These are phyloP conservation scores for Aristolochia contorta DNA, from an alignment of 164 flowering plant species.

Conservation along the genomic window DNA sequence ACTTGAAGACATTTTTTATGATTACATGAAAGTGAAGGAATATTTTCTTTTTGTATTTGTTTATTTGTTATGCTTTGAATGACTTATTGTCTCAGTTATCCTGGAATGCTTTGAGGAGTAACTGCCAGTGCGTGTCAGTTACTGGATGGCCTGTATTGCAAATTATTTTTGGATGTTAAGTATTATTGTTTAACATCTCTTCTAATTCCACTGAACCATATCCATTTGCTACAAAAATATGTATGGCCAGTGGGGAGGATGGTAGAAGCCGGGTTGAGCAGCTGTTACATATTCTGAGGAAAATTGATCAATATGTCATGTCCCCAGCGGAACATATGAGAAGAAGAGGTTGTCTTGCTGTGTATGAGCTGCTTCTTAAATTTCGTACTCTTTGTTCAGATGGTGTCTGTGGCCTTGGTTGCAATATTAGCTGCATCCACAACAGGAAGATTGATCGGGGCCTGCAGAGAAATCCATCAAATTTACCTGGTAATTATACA, in stretches of 20 bases:
- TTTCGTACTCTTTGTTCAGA: slow-evolving; percentile 66
- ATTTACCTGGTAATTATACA: slow-evolving; percentile 49
- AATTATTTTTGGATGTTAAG: no score
- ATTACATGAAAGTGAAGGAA: no score
- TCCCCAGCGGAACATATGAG: slow-evolving; percentile 83
- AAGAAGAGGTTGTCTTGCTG: slow-evolving; percentile 83
- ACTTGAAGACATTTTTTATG: no score
- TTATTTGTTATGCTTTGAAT: no score
- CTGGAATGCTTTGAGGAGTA: no score
- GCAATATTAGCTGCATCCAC: slow-evolving; percentile 69
- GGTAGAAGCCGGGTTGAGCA: slow-evolving; percentile 93
- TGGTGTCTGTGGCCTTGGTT: slow-evolving; percentile 77
- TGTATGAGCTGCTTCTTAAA: slow-evolving; percentile 72
- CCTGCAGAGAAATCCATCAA: slow-evolving; percentile 44
- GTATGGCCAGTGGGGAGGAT: slow-evolving; percentile 77
- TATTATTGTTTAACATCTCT: no score
- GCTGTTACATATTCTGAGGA: slow-evolving; percentile 71
- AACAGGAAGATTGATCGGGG: slow-evolving; percentile 46
- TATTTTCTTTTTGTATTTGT: no score
- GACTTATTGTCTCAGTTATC: no score
- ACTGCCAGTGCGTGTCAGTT: no score
- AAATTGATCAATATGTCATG: slow-evolving; percentile 77
- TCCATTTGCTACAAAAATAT: no score
- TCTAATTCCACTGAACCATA: no score
- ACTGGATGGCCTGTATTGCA: no score